Evolutionary conservation across 148 eudicot genomes (phyloP).

Genomic region (Silene conica): DNA sequence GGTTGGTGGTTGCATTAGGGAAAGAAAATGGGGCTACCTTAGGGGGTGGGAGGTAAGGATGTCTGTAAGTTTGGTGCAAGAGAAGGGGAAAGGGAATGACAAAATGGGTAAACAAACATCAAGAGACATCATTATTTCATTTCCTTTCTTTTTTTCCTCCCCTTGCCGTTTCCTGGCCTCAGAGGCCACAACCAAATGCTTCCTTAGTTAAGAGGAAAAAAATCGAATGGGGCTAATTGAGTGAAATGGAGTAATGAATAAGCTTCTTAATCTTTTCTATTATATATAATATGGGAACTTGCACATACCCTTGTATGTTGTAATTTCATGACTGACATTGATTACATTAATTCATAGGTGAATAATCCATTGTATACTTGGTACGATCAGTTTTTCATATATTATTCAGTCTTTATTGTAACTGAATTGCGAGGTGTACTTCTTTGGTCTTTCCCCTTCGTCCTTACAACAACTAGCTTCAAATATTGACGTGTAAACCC

Average conservation of each 20-base stretch:
- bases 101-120: too few species aligned
- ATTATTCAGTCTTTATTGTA: background rate
- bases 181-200: too few species aligned
- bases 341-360: background rate
- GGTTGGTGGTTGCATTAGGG: too few species aligned
- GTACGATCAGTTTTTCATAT: background rate
- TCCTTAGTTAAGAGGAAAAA: background rate
- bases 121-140: too few species aligned
- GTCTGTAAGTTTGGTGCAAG: too few species aligned
- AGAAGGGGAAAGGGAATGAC: too few species aligned
- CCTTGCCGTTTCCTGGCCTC: too few species aligned
- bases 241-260: background rate
- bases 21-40: too few species aligned
- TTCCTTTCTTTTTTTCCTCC: too few species aligned
- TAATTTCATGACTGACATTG: background rate
- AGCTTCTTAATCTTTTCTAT: background rate
- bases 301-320: background rate
- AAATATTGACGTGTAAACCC: slow-evolving; percentile 1
- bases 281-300: background rate
- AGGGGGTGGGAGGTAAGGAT: too few species aligned
- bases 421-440: background rate
- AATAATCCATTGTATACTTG: background rate
- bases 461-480: slow-evolving; percentile 1
- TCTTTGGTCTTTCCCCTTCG: background rate
- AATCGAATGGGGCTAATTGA: background rate